Base-by-base conservation (phyloP, 169 alveolate species). In the Miamiensis avidus region DNA sequence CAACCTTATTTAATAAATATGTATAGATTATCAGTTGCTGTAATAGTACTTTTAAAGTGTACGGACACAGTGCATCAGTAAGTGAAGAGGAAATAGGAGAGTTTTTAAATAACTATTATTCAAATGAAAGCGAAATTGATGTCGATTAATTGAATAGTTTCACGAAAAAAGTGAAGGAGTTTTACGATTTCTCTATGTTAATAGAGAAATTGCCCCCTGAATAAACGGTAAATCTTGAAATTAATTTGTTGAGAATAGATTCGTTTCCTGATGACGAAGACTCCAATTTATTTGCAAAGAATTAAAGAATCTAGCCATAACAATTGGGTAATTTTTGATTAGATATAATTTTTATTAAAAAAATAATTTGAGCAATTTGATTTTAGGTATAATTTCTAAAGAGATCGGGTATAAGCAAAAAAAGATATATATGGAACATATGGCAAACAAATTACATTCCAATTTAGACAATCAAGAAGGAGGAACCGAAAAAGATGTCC, bases 401-500 rank as follows among this genome's bases (percentile, higher is more conserved):
- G 26, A 49, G 20, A 4, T 49, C 4, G 69, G 20, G 20, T 49
- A 49, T 20, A 49, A 49, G 20, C 20, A 4, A 20, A 49, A 49
- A 49, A 49, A 20, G 20, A 4, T 49, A 11, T 49, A 11, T 20
- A 49, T 49, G 69, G 69, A 49, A 49, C 4, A 20, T 49, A 49
- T 49, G 69, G 26, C 20, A 4, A 20, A 49, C 69, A 49, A 49
- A 49, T 20, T 49, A 4, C 69, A 49, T 20, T 20, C 20, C 4
- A 49, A 4, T 11, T 11, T 20, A 49, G 69, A 49, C 69, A 4
- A 49, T 11, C 69, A 49, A 49, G 20, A 49, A 49, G 69, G 20
- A 49, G 20, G 20, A 49, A 49, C 69, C 69, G 29, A 69, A 25
- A 86, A 86, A 65, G 90, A 86, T 75, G 90, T 86, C 25, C 69